Evolutionary conservation across 176 grass and related monocot species (phyloP), one percentile per base, ranked within the genome.

Genomic region (Zizania latifolia): DNA sequence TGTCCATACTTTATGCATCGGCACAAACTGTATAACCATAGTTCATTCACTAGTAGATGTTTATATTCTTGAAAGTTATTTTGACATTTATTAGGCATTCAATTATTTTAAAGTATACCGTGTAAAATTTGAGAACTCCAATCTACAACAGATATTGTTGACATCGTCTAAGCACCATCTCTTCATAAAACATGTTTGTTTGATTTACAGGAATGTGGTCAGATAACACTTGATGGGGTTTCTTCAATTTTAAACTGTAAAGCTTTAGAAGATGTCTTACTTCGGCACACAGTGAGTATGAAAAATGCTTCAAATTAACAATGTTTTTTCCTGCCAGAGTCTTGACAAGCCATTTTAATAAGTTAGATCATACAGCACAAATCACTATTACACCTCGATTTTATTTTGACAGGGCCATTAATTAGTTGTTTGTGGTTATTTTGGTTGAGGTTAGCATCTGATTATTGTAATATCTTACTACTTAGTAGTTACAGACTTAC

Each of bases 211-310:
- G 93, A 96, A 80, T 96, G 93, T 83, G 93, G 93, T 56, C 65
- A 85, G 29, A 82, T 90, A 85, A 90, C 93, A 41, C 9, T 76
- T 28, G 77, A 77, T 83, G 93, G 93, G 12, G 45, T 92, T 80
- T 81, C 86, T 82, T 92, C 73, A 83, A 86, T 96, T 83, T 71
- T 96, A 0, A 81, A 85, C 0, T 96, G 93, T 50, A 92, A 90
- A 83, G 93, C 70, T 66, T 66, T 96, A 50, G 89, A 92, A 80
- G 93, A 96, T 66, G 33, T 96, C 38, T 78, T 96, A 59, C 53
- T 96, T 44, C 84, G 93, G 16, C 93, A 96, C 76, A 92, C 83
- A 15, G 93, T 96, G 74, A 89, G 92, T 77, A 75, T 13, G 16
- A 50, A 80, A 71, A 48, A 27, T 3, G n/a, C n/a, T n/a, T n/a